These are phyloP conservation scores for Spathaspora gorwiae DNA, from an alignment of 805 yeast genomes.

Conservation along the genomic window DNA sequence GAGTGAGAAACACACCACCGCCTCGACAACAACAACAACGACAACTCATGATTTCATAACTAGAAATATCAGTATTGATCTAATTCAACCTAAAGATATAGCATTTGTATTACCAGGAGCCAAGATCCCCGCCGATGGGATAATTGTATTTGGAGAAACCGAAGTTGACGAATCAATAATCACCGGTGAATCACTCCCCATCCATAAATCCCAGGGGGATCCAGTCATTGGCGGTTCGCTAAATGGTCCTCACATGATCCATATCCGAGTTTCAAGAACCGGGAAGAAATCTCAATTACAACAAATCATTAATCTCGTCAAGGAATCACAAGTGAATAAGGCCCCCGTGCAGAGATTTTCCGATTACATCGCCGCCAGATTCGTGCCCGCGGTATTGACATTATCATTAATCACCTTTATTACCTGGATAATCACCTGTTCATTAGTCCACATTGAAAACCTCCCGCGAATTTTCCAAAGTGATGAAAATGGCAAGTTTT, in stretches of 20 bases:
- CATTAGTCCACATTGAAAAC: conserved; percentile 11
- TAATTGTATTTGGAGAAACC: conserved; percentile 68
- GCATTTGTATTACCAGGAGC: conserved; percentile 81
- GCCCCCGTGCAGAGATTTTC: conserved; percentile 92
- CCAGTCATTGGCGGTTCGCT: conserved; percentile 85
- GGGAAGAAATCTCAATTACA: conserved; percentile 85
- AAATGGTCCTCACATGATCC: conserved; percentile 71
- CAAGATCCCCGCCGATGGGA: conserved; percentile 89
- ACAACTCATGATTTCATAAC: conserved; percentile 30
- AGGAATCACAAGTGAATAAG: conserved; percentile 79
- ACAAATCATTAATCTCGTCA: conserved; percentile 80
- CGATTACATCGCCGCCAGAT: conserved; percentile 76
- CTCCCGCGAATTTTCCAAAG: conserved; percentile 47
- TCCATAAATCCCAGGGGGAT: conserved; percentile 57
- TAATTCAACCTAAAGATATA: conserved; percentile 72
- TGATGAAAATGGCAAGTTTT: conserved; percentile 51
- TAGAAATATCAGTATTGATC: conserved; percentile 61
- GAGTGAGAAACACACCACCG: conserved; percentile 5
- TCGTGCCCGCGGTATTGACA: conserved; percentile 70
- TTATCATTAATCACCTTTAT: conserved; percentile 62
- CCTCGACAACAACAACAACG: too few species aligned
- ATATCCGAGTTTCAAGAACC: conserved; percentile 61
- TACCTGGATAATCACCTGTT: conserved; percentile 35
- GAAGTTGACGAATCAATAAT: conserved; percentile 85
- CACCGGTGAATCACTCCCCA: conserved; percentile 88